phyloP scores from a whole-genome alignment of 2,329 filamentous ascomycete species.

The Apiospora hydei region DNA sequence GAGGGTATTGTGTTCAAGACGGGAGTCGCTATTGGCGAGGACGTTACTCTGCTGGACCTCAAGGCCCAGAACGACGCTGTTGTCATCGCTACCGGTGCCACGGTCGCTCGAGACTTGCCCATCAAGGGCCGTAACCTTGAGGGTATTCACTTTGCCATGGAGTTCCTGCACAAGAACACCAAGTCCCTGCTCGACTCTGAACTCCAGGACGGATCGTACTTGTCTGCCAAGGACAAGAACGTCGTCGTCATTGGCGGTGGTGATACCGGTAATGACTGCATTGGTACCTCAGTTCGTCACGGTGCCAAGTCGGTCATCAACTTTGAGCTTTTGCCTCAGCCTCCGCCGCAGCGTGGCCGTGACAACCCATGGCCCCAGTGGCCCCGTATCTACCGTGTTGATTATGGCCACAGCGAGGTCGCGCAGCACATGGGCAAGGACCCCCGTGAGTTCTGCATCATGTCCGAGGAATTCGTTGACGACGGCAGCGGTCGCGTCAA shows the following conservation, averaged over 20 bases:
- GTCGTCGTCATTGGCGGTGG: slow-evolving; percentile 97
- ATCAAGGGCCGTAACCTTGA: slow-evolving; percentile 88
- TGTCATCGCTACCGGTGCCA: slow-evolving; percentile 90
- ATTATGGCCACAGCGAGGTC: slow-evolving; percentile 96
- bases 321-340: slow-evolving; percentile 94
- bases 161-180: slow-evolving; percentile 97
- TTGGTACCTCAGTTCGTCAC: slow-evolving; percentile 94
- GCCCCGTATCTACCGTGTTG: slow-evolving; percentile 97
- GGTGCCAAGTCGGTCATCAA: slow-evolving; percentile 96
- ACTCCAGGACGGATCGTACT: slow-evolving; percentile 83
- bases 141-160: slow-evolving; percentile 95
- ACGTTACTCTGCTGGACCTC: slow-evolving; percentile 74
- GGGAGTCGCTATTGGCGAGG: slow-evolving; percentile 78
- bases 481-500: slow-evolving; percentile 88
- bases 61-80: slow-evolving; percentile 81
- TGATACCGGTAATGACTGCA: slow-evolving; percentile 98
- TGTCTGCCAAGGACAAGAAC: slow-evolving; percentile 94
- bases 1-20: slow-evolving; percentile 88
- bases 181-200: slow-evolving; percentile 95
- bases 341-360: slow-evolving; percentile 84
- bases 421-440: slow-evolving; percentile 96
- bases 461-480: slow-evolving; percentile 96
- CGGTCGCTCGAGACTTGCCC: slow-evolving; percentile 89
- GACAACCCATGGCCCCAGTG: slow-evolving; percentile 99
- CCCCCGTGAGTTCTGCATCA: slow-evolving; percentile 96